These are phyloP conservation scores for Chlamydomonas sphaeroides DNA, from an alignment of 139 green algal genomes.

Conservation along the genomic window DNA sequence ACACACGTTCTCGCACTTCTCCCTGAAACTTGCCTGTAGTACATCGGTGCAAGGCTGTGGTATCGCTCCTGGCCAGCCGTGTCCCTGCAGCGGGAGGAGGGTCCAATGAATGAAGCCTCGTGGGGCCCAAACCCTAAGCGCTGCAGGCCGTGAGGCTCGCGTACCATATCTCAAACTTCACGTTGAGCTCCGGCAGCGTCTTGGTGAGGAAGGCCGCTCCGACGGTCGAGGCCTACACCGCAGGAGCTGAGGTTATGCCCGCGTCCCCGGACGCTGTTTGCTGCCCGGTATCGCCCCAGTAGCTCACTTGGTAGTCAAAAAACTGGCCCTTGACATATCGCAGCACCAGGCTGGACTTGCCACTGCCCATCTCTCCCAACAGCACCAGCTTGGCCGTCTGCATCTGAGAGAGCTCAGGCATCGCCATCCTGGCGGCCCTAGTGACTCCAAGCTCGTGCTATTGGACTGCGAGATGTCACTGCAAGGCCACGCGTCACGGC, in stretches of 20 bases:
- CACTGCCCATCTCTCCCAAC: constrained; percentile 96
- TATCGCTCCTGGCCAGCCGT: constrained; percentile 98
- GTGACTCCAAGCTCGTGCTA: too few species aligned
- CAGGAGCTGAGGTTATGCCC: background rate
- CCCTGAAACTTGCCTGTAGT: too few species aligned
- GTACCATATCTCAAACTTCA: constrained; percentile 99
- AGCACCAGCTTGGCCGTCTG: constrained; percentile 90
- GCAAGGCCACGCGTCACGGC: too few species aligned
- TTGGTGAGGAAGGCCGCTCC: constrained; percentile 98
- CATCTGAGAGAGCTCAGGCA: constrained; percentile 51
- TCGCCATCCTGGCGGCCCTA: too few species aligned
- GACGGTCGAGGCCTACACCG: constrained; percentile 93
- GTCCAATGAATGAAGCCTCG: too few species aligned
- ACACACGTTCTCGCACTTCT: too few species aligned
- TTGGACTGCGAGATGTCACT: too few species aligned
- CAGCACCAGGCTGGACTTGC: constrained; percentile 95
- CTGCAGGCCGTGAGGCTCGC: background rate
- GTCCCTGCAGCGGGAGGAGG: constrained; percentile 72
- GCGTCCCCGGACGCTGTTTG: too few species aligned
- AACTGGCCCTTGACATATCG: constrained; percentile 98
- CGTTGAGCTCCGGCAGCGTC: constrained; percentile 90
- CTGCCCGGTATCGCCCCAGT: too few species aligned
- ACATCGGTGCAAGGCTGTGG: constrained; percentile 98
- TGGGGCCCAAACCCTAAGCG: background rate
- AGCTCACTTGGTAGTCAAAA: constrained; percentile 95